A percentile compares a stretch with the other conserved stretches of the same genome.
Conservation (phyloP, 768 basidiomycete genomes). For the Pulveroboletus sp. region DNA sequence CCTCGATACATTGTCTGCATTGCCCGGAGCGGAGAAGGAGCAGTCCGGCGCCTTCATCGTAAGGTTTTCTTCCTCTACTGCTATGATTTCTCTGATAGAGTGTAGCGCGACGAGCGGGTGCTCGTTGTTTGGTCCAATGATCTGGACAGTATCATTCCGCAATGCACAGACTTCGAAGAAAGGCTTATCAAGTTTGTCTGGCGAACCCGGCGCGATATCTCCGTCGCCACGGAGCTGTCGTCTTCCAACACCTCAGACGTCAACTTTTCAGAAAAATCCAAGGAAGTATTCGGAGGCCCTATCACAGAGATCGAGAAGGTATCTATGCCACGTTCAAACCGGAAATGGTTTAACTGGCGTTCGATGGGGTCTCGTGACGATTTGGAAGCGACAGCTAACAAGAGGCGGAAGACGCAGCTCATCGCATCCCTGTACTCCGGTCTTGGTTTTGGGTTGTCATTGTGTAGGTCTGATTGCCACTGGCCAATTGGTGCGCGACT, state of each 20-base stretch:
- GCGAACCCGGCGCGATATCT: slow-evolving; percentile 43
- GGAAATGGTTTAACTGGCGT: slow-evolving; percentile 40
- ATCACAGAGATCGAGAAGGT: slow-evolving; percentile 8
- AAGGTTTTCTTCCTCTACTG: background rate
- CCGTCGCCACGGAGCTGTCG: slow-evolving; percentile 34
- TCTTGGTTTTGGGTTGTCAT: slow-evolving; percentile 59
- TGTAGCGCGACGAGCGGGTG: slow-evolving; percentile 77
- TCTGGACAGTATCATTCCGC: slow-evolving; percentile 73
- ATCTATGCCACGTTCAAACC: slow-evolving; percentile 5
- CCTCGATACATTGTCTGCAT: slow-evolving; percentile 61
- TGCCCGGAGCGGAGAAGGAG: slow-evolving; percentile 84
- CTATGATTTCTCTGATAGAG: background rate
- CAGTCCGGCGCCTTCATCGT: slow-evolving; percentile 89
- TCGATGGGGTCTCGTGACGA: slow-evolving; percentile 48
- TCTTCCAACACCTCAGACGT: slow-evolving; percentile 53
- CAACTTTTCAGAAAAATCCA: slow-evolving; percentile 50
- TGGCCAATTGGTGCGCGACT: background rate
- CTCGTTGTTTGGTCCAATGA: slow-evolving; percentile 85
- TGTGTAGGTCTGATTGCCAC: slow-evolving; percentile 46
- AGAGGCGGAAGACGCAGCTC: slow-evolving; percentile 50
- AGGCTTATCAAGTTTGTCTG: slow-evolving; percentile 83
- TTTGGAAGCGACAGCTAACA: slow-evolving; percentile 46
- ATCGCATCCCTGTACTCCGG: slow-evolving; percentile 75
- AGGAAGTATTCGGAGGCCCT: slow-evolving; percentile 20
- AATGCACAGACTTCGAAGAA: slow-evolving; percentile 68